Evolutionary conservation across 805 yeast species (phyloP), one percentile per base, ranked within the genome.

Genomic region (Cyberlindnera maritima): DNA sequence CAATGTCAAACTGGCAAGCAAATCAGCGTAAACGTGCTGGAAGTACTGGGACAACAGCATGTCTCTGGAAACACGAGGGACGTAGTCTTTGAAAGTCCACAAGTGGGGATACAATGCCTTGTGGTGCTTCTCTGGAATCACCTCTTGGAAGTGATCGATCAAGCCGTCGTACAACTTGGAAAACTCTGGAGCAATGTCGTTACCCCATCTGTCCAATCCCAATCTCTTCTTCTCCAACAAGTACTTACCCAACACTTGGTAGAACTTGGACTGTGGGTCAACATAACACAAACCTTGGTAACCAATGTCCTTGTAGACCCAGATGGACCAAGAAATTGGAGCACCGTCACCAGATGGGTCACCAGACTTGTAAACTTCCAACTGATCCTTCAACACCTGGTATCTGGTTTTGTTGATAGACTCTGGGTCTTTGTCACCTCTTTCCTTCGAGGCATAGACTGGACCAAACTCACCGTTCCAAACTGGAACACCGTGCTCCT

Each of bases 391-490:
- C 54, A 76, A 63, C 18, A 75, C 70, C 23, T 65, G 55, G 58
- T 71, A 75, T 33, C 80, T 66, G 12, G 68, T 62, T 21, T 44
- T 52, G 57, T 75, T 76, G 44, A 65, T 69, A 23, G 55, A 55
- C 8, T 66, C 75, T 6, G 67, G 64, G 48, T 73, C 61, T 2
- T 48, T 46, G 54, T 74, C 77, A 17, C 77, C 78, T 47, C 79
- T 64, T 28, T 59, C 64, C 35, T 66, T 61, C 14, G 75, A 64
- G 19, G 76, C 72, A 54, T 74, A 74, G 29, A 76, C 77, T 12
- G 80, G 78, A 21, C 80, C 77, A 56, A 75, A 73, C 60, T 75
- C 77, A 32, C 80, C 80, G 57, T 75, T 75, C 81, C 81, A 76
- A 17, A 75, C 77, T 5, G 81, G 79, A 11, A 74, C 76, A 11